Evolutionary conservation across 1,284 basidiomycete genomes (phyloP), one percentile per base, ranked within the genome.

Genomic region (Cryptococcus maquisensis): DNA sequence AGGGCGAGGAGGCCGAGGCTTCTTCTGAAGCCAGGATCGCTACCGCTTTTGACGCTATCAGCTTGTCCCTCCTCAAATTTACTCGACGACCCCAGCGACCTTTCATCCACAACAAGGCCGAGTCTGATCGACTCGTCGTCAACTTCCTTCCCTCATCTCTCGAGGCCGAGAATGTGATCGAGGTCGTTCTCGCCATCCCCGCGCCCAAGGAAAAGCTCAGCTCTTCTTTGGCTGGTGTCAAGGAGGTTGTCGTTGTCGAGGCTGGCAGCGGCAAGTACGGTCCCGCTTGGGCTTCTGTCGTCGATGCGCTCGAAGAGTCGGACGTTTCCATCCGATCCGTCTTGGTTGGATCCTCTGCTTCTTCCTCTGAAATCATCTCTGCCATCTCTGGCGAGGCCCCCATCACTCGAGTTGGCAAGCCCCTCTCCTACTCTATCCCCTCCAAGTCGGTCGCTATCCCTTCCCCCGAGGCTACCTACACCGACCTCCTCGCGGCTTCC

Each of bases 381-480:
- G 72, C 76, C 12, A 56, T 74, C 36, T 53, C 70, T 3, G 62
- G 65, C 15, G 47, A 48, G 20, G 52, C 67, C 0, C 69, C 67
- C 5, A 62, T 74, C 44, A 57, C 71, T 38, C 64, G 66, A n/a
- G 54, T 71, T 40, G 73, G 69, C 36, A 47, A 63, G 16, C 52
- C 67, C 15, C 43, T 63, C 28, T 51, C 69, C 23, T 59, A 71
- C 40, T 57, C 68, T 26, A 67, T 79, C 9, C 85, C 85, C 15
- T 83, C 84, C 58, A 63, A 59, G 26, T 67, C 68, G 1, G 64
- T 74, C 58, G 57, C 64, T 21, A 77, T 90, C 38, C 92, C 93
- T 32, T 86, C 86, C 69, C 90, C 97, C 73, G 95, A 98, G 77
- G 79, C 83, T 13, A 87, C 92, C 5, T 98, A 98, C 80, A 91